Evolutionary conservation across 2,329 filamentous ascomycete species (phyloP), one percentile per base, ranked within the genome.

Genomic region (Calonectria naviculata): DNA sequence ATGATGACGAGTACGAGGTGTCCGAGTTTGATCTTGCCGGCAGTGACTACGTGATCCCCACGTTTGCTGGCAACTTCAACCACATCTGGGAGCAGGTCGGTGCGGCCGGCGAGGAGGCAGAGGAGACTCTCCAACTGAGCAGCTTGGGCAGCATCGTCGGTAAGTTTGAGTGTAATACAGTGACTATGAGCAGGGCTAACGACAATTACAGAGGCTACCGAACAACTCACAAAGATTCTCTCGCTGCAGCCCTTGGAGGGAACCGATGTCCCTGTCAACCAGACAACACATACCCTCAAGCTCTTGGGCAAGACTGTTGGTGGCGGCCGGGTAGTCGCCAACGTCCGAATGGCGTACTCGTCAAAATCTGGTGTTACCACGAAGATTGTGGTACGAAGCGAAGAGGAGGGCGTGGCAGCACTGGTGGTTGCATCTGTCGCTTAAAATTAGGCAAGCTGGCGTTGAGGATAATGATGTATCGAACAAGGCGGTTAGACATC

Each of bases 1-100:
- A 98, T 83, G 96, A 98, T 65, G 97, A 99, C 80, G 97, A 99
- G 85, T 99, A 99, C 81, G 94, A 98, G 85, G 93, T 98, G 71
- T 95, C 97, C 73, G 95, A 98, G 81, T 91, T 98, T 72, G 95
- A 98, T 73, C 90, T 99, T 71, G 90, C 91, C 21, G 97, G 96
- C 70, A 95, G 95, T 76, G 97, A 99, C 83, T 99, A 98, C 84
- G 92, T 99, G 73, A 90, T 98, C 58, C 97, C 97, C 24, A 93
- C 95, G 2, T 99, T 97, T 83, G 95, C 95, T 21, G 94, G 95
- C 82, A 97, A 95, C 87, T 99, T 98, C 82, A 95, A 94, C 81
- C 95, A 97, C 79, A 90, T 98, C 58, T 99, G 96, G 96, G 95
- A 97, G 83, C 94, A 97, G 84, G 91, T 96, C 65, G 95, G 94